These are phyloP conservation scores for Porodaedalea pini DNA, from an alignment of 1,284 basidiomycete genomes.

Conservation along the genomic window DNA sequence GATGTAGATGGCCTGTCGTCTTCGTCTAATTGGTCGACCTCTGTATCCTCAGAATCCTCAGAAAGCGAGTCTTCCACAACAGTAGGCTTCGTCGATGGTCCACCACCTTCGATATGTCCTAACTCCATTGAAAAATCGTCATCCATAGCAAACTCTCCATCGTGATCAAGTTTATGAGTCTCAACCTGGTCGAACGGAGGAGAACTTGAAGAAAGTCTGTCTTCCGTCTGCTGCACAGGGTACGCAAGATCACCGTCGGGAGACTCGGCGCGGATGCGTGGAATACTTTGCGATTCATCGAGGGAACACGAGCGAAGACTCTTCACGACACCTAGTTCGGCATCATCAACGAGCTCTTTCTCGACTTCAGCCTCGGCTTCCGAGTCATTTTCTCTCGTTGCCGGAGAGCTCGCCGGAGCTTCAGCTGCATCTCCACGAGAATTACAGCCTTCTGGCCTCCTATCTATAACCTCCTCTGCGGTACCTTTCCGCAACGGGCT, in stretches of 20 bases:
- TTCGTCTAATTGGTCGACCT: slow-evolving; percentile 12
- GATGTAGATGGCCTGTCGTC: not conserved
- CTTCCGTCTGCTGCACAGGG: not conserved
- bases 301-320: not conserved
- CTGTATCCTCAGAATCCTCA: slow-evolving; percentile 5
- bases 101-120: slow-evolving; percentile 7
- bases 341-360: not conserved
- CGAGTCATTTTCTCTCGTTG: not conserved
- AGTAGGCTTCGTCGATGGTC: not conserved
- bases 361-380: slow-evolving; percentile 3
- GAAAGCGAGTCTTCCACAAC: slow-evolving; percentile 3
- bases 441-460: no score
- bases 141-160: no score
- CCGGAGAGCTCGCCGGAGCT: not conserved
- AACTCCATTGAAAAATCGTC: not conserved
- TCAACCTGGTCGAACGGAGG: not conserved
- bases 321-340: not conserved
- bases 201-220: not conserved
- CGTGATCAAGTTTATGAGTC: no score
- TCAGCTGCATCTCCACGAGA: no score
- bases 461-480: no score
- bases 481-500: no score
- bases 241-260: no score
- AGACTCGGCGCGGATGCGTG: no score
- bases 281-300: not conserved